Percentiles rank a stretch among this genome's conserved stretches.
Evolutionary conservation across 768 basidiomycete species (phyloP).

Genomic region (Hericium coralloides): DNA sequence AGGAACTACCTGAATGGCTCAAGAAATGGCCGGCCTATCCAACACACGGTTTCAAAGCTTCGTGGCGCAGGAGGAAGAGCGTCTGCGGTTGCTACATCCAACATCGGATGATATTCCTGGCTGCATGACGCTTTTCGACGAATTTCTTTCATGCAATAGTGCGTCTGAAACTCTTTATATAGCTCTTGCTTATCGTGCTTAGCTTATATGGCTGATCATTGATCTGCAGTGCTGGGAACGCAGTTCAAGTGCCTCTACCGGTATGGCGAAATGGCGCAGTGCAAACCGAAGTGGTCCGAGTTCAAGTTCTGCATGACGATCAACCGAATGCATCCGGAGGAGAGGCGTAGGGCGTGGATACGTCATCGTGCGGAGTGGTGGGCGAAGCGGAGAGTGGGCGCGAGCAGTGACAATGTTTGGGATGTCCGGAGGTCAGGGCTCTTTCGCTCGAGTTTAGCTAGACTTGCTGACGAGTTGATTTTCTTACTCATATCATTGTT

Average conservation of each 20-base stretch:
- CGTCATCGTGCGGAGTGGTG: conserved; percentile 88
- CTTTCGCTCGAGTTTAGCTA: not conserved
- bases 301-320: conserved; percentile 92
- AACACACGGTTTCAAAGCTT: conserved; percentile 19
- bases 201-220: not conserved
- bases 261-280: conserved; percentile 65
- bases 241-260: conserved; percentile 86
- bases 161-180: conserved; percentile 11
- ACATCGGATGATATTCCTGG: conserved; percentile 72
- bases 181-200: not conserved
- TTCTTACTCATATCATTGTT: not conserved
- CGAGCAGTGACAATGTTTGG: conserved; percentile 96
- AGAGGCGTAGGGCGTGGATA: conserved; percentile 79
- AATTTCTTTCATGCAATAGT: conserved; percentile 67
- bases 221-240: conserved; percentile 52
- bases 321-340: conserved; percentile 70
- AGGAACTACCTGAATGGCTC: too few relatives aligned
- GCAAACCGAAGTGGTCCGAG: conserved; percentile 73
- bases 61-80: conserved; percentile 60
- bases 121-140: conserved; percentile 70
- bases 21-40: too few relatives aligned
- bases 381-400: conserved; percentile 64
- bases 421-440: conserved; percentile 66
- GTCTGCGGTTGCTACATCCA: conserved; percentile 59
- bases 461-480: not conserved